Base-by-base conservation (phyloP, 345 rosid species). In the Dovyalis caffra region DNA sequence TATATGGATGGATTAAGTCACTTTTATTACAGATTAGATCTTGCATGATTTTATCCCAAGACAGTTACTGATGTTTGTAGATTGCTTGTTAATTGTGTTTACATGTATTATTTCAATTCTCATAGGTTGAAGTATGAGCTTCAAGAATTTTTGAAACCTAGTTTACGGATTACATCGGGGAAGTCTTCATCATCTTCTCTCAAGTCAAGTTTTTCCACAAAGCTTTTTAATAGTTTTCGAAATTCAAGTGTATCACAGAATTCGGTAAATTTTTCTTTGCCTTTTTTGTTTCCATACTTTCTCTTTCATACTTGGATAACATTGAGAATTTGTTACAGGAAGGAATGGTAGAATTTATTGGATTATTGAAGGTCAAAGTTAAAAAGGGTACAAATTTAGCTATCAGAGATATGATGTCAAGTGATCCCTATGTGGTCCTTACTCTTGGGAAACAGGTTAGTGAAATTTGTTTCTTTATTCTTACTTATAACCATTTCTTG, bases 351-450 rank as follows among this genome's bases (percentile, higher is more conserved):
- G 98, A 93, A 80, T 91, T 86, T 83, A 90, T 95, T 60, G 99
- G 99, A 76, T 75, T 87, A 74, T 78, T 96, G 88, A 96, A 89
- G 87, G 83, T 92, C 63, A 92, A 77, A 76, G 83, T 92, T 67
- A 79, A 85, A 74, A 89, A 88, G 64, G 99, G 99, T 66, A 83
- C 77, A 70, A 89, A 88, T 82, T 80, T 96, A 82, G 97, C 97
- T 18, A 32, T 96, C 70, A 87, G 97, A 86, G 99, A 96, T 84
- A 90, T 90, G 97, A 85, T 88, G 88, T 79, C 99, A 62, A 96
- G 99, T 67, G 99, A 96, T 86, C 97, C 98, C 0, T 93, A 93
- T 76, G 97, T 96, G 66, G 82, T 90, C 76, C 85, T 96, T 80
- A 76, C 72, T 72, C 92, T 96, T 16, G 98, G 97, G 63, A 86